These are phyloP conservation scores for Verticillium tricorpus DNA, from an alignment of 2,329 filamentous ascomycete genomes.

Conservation along the genomic window DNA sequence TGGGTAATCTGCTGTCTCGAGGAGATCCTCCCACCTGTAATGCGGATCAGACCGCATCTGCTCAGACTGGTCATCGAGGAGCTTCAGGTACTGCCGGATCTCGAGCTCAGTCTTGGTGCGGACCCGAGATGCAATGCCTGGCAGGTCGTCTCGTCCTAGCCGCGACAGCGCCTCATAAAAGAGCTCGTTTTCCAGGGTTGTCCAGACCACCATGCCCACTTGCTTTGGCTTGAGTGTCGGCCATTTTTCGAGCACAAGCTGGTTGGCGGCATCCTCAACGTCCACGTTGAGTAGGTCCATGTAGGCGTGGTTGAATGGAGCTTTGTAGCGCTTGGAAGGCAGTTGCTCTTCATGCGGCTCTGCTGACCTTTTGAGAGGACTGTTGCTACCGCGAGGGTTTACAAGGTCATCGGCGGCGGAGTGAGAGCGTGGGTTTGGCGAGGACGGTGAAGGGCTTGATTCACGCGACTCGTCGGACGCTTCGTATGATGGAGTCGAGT, in stretches of 20 bases:
- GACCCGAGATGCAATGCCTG: slow-evolving; percentile 58
- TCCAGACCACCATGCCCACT: slow-evolving; percentile 69
- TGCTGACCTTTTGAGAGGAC: background rate
- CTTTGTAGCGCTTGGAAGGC: slow-evolving; percentile 42
- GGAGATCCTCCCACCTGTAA: slow-evolving; percentile 20
- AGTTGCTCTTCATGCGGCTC: background rate
- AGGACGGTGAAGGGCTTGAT: background rate
- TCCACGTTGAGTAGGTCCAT: slow-evolving; percentile 51
- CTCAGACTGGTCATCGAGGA: slow-evolving; percentile 43
- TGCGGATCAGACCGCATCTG: slow-evolving; percentile 3
- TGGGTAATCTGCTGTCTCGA: slow-evolving; percentile 55
- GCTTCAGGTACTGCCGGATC: slow-evolving; percentile 62
- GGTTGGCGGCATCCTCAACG: slow-evolving; percentile 47
- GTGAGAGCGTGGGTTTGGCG: background rate
- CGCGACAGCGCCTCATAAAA: slow-evolving; percentile 64
- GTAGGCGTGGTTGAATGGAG: slow-evolving; percentile 40
- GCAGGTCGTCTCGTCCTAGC: slow-evolving; percentile 58
- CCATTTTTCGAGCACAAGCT: slow-evolving; percentile 25
- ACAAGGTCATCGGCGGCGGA: background rate
- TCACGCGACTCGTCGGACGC: background rate
- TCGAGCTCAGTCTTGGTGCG: slow-evolving; percentile 71
- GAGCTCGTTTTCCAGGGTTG: slow-evolving; percentile 60
- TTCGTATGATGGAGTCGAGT: background rate
- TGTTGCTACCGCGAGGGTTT: background rate
- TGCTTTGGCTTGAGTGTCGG: slow-evolving; percentile 12